These are phyloP conservation scores for Candida hispaniensis DNA, from an alignment of 805 yeast genomes.

Conservation along the genomic window DNA sequence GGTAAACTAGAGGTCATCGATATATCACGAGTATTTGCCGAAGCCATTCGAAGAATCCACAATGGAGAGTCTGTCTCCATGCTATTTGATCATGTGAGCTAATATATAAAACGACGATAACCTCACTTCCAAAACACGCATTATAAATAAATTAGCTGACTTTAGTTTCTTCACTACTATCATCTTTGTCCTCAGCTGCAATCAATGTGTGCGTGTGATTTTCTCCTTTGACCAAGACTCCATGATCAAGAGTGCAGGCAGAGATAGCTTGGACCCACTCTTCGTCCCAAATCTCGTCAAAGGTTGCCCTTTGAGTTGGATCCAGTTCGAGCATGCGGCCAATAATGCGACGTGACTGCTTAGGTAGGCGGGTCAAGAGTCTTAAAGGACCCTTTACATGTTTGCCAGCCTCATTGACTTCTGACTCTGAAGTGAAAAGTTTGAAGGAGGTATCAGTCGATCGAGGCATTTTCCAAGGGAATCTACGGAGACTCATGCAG, in stretches of 20 bases:
- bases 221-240: constrained; percentile 21
- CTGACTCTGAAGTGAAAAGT: constrained; percentile 38
- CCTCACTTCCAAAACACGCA: too few species aligned
- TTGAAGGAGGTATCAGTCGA: constrained; percentile 72
- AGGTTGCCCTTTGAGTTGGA: constrained; percentile 45
- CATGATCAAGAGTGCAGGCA: constrained; percentile 35
- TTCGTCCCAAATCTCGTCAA: constrained; percentile 46
- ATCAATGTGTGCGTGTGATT: constrained; percentile 31
- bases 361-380: constrained; percentile 60
- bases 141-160: too few species aligned
- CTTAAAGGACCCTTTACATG: constrained; percentile 58
- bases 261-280: constrained; percentile 50
- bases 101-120: too few species aligned
- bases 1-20: constrained; percentile 71
- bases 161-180: constrained; percentile 31
- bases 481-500: constrained; percentile 83
- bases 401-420: constrained; percentile 19
- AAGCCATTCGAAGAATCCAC: constrained; percentile 89
- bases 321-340: constrained; percentile 54
- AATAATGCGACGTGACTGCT: constrained; percentile 49
- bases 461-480: constrained; percentile 93
- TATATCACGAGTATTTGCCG: constrained; percentile 80
- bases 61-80: constrained; percentile 94
- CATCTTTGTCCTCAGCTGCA: constrained; percentile 19
- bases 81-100: constrained; percentile 66